Base-by-base conservation (phyloP, 2,329 filamentous ascomycete genomes). In the Fusarium metavorans region DNA sequence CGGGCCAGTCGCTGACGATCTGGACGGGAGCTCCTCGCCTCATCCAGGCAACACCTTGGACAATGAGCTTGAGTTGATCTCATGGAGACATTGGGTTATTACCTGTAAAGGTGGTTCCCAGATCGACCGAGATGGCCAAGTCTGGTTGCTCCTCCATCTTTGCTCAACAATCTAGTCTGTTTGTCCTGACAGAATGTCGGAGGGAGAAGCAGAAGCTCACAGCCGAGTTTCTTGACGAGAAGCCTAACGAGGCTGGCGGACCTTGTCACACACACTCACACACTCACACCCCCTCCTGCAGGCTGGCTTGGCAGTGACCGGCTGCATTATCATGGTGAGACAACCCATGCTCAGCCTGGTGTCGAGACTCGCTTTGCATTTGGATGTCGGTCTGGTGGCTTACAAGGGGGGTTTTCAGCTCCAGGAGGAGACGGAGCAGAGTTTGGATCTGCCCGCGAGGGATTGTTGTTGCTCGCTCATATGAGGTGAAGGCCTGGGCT, bases 1-100 rank as follows among this genome's bases (percentile, higher is more conserved):
- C 88, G 0, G 88, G 88, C 88, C 88, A 90, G 80, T 88, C 86
- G 77, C 87, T 83, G 73, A 87, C 83, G 37, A 85, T 80, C 61
- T 87, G 85, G 56, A 87, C 83, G 3, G 85, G 84, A 13, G 78
- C 84, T 50, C 81, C 80, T 5, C 82, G 79, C 20, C 82, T 82
- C 82, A 83, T 85, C 78, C 75, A 83, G 39, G 79, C 82, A 30
- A 82, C 83, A 20, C 82, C 83, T 83, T 30, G 7, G 35, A 8
- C 4, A 4, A 52, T 74, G 32, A 69, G 66, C 23, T 65, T 60
- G 11, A 16, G 1, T 18, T 27, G 18, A 27, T 25, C 30, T 39
- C 30, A 16, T 20, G 8, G 48, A 52, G 48, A 9, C 11, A 16
- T 2, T 8, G 34, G 16, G 23, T 10, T 62, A 66, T 73, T 79